These are phyloP conservation scores for Silene coronaria DNA, from an alignment of 179 eudicot genomes.

Conservation along the genomic window DNA sequence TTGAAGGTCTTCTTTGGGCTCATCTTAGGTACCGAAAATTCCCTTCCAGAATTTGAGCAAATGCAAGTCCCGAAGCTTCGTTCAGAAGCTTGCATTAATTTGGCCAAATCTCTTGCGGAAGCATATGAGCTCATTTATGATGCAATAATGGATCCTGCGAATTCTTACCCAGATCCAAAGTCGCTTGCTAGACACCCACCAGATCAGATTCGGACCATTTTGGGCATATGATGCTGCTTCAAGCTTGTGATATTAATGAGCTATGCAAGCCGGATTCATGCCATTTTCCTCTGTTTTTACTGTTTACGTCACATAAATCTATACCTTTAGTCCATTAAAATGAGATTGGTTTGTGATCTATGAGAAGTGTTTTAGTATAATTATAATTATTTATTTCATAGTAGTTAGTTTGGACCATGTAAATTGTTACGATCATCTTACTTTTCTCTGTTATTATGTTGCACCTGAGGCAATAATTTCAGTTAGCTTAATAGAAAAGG, in stretches of 20 bases:
- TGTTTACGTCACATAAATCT: too few species aligned
- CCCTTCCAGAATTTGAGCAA: conserved; percentile 88
- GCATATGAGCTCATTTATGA: conserved; percentile 72
- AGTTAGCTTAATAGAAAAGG: too few species aligned
- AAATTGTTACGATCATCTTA: too few species aligned
- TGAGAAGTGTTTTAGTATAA: too few species aligned
- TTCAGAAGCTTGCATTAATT: conserved; percentile 64
- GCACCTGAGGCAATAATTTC: too few species aligned
- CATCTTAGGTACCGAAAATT: conserved; percentile 70
- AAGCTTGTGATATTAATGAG: neutral
- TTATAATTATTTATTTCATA: too few species aligned
- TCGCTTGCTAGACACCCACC: conserved; percentile 96
- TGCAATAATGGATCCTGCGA: conserved; percentile 69
- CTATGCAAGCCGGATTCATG: neutral
- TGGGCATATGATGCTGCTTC: conserved; percentile 59
- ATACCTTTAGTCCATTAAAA: too few species aligned
- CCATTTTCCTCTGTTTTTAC: neutral
- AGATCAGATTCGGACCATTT: conserved; percentile 87
- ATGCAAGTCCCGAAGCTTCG: conserved; percentile 86
- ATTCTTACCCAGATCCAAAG: conserved; percentile 79
- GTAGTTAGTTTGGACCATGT: too few species aligned
- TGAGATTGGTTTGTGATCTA: too few species aligned
- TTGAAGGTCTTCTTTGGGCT: conserved; percentile 82
- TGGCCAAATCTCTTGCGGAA: conserved; percentile 70
- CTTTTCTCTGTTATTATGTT: too few species aligned